A percentile compares a stretch with the other conserved stretches of the same genome.
Evolutionary conservation across 805 yeast species (phyloP).

Genomic region (Yarrowia porcina): DNA sequence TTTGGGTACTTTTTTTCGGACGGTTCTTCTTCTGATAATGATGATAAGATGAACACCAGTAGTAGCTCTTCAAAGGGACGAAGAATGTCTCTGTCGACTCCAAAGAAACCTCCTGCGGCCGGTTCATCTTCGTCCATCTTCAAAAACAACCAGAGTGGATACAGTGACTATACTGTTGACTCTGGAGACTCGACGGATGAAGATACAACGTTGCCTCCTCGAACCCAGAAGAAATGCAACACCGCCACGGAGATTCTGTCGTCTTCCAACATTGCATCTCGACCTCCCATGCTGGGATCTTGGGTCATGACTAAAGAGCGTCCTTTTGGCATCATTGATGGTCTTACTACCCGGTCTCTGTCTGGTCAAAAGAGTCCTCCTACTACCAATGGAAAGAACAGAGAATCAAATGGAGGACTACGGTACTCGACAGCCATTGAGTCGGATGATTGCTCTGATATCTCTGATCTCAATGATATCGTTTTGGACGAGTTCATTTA

Average conservation of each 20-base stretch:
- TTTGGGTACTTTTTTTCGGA: conserved; percentile 24
- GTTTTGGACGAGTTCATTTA: conserved; percentile 80
- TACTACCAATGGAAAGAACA: conserved; percentile 24
- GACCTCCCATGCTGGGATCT: conserved; percentile 91
- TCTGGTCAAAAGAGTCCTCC: conserved; percentile 42
- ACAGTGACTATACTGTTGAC: conserved; percentile 30
- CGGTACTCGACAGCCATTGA: conserved; percentile 28
- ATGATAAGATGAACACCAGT: background rate
- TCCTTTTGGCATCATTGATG: conserved; percentile 93
- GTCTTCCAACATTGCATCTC: conserved; percentile 69
- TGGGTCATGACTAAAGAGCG: conserved; percentile 76
- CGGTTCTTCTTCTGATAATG: conserved; percentile 11
- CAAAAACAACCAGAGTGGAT: background rate
- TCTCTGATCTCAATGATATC: conserved; percentile 44
- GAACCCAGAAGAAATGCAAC: conserved; percentile 34
- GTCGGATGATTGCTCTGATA: conserved; percentile 21
- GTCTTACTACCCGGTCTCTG: conserved; percentile 83
- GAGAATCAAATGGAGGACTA: conserved; percentile 25
- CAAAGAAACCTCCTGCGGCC: conserved; percentile 18
- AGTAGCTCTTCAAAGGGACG: background rate
- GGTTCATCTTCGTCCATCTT: conserved; percentile 21
- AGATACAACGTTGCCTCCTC: conserved; percentile 77
- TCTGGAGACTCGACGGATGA: conserved; percentile 95
- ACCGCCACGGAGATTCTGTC: conserved; percentile 88
- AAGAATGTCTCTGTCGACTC: background rate